Base-by-base conservation (phyloP, 768 basidiomycete species). In the Filobasidium wieringae region DNA sequence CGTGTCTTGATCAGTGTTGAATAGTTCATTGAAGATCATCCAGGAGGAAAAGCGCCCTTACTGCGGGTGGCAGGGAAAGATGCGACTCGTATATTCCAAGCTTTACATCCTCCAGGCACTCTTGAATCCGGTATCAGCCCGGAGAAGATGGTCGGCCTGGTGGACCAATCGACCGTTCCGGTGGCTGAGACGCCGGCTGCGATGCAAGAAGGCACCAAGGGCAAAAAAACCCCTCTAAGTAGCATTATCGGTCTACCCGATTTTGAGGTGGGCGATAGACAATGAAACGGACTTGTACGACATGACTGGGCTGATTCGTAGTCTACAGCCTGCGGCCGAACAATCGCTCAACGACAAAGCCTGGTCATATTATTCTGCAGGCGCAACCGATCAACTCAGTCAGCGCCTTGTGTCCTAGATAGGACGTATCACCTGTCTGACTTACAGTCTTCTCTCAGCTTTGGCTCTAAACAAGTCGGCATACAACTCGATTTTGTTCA, bases 61-160 rank as follows among this genome's bases (percentile, higher is more conserved):
- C 62, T 68, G 33, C 59, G 66, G 22, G 63, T 57, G 15, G 72
- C 72, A 41, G 72, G 72, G 4, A 64, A 60, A 29, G 72, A 74
- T 39, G 72, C 69, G 2, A 62, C 68, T 1, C 39, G 55, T 12
- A 66, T 73, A 29, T 73, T 66, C 66, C 51, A 64, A 5, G 67
- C 69, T 11, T 40, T 73, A 6, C 72, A 74, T 63, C 74, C 74
- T 0, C 72, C 72, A 7, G 74, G 74, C 1, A 74, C 72, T 0
- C 64, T 75, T 49, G 72, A 75, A 53, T 62, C 64, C 53, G 67
- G 64, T 15, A 59, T 73, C 1, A 60, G 62, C 12, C 51, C 55
- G n/a, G 57, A 57, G 0, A 62, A 60, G 1, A 63, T 63, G 51
- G 54, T 63, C 15, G 72, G 72, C 0, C 36, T 57, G 4, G 67